Evolutionary conservation across 352 stramenopile genomes (phyloP).

Genomic region (Aphanomyces cochlioides): DNA sequence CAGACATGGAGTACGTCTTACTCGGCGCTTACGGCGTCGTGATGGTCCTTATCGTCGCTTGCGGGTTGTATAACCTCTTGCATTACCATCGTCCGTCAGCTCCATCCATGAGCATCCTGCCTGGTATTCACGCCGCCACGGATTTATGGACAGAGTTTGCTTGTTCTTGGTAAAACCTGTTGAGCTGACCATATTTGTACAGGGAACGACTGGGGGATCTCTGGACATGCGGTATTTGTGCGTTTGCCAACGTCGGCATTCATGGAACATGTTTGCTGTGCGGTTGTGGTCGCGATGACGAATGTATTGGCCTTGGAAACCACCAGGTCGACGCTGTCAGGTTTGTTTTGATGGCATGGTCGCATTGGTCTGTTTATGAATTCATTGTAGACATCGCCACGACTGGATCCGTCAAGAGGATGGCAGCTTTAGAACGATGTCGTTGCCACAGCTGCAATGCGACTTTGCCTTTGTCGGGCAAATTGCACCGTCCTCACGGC

Average conservation of each 20-base stretch:
- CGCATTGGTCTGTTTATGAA: not conserved
- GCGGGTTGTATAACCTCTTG: conserved; percentile 10
- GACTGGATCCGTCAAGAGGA: conserved; percentile 6
- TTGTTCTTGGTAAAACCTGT: not conserved
- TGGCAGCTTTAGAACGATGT: not conserved
- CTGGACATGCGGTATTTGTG: conserved; percentile 41
- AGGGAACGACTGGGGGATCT: no score
- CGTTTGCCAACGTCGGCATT: conserved; percentile 36
- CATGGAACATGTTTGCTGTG: conserved; percentile 32
- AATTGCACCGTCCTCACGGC: not conserved
- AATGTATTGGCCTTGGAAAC: not conserved
- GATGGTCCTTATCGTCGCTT: conserved; percentile 11
- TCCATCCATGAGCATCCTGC: conserved; percentile 9
- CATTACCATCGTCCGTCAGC: not conserved
- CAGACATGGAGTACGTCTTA: conserved; percentile 19
- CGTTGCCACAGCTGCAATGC: not conserved
- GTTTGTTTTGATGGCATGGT: not conserved
- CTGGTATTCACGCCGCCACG: not conserved
- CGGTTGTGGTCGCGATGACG: conserved; percentile 24
- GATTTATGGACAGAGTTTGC: conserved; percentile 9
- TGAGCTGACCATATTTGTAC: no score
- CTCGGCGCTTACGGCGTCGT: conserved; percentile 20
- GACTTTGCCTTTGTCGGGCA: not conserved
- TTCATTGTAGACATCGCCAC: not conserved
- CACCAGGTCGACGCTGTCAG: not conserved